A percentile compares a stretch with the other conserved stretches of the same genome.
Evolutionary conservation across 1,284 basidiomycete species (phyloP).

Genomic region (Irpex rosettiformis): DNA sequence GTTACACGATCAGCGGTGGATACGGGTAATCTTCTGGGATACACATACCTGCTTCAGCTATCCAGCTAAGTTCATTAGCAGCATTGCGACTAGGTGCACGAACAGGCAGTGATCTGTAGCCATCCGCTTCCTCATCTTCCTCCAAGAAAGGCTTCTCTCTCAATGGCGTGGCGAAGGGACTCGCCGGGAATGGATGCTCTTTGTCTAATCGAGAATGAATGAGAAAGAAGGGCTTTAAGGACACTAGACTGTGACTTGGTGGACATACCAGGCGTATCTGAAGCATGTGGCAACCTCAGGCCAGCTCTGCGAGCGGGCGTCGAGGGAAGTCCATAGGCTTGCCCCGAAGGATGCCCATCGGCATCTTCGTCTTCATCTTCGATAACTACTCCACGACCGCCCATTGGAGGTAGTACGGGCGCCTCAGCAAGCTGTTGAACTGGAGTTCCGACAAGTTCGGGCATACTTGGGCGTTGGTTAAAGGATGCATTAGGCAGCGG

Average conservation of each 20-base stretch:
- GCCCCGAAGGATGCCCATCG: constrained; percentile 38
- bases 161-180: constrained; percentile 69
- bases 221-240: constrained; percentile 45
- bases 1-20: constrained; percentile 20
- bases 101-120: constrained; percentile 41
- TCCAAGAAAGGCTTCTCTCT: constrained; percentile 52
- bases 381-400: constrained; percentile 64
- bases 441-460: constrained; percentile 25
- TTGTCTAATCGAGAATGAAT: constrained; percentile 42
- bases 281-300: constrained; percentile 41
- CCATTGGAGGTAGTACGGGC: constrained; percentile 35
- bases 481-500: constrained; percentile 38
- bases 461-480: constrained; percentile 25
- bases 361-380: constrained; percentile 62
- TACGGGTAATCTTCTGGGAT: constrained; percentile 11
- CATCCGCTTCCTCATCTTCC: constrained; percentile 61
- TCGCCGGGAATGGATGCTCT: constrained; percentile 58
- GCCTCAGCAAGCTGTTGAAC: constrained; percentile 18
- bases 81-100: constrained; percentile 14
- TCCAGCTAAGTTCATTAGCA: constrained; percentile 71
- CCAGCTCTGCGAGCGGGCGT: constrained; percentile 30
- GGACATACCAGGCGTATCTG: constrained; percentile 45
- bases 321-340: constrained; percentile 32
- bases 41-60: constrained; percentile 61
- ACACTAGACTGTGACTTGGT: constrained; percentile 38